Base-by-base conservation (phyloP, 345 rosid species). In the Alliaria petiolata region DNA sequence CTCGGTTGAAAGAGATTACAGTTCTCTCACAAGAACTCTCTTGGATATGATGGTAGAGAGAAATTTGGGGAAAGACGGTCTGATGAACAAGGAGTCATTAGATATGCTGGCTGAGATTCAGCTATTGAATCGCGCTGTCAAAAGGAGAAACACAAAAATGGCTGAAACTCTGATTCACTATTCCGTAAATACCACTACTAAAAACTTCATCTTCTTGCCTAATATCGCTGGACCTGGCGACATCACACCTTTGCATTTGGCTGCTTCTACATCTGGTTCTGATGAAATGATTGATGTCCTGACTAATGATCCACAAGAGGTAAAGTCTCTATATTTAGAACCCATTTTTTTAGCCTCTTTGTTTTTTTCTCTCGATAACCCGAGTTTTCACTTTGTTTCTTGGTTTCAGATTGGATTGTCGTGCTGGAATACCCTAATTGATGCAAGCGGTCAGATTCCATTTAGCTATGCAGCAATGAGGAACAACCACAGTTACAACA, bases 251-350 rank as follows among this genome's bases (percentile, higher is more conserved):
- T 73, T 91, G 36, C 97, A 91, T 80, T 74, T 91, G 66, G 91
- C 93, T 80, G 95, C 97, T 58, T 81, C 78, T 69, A 85, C 83
- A 13, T 80, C 87, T 3, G 83, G 78, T 36, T 87, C 95, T 14
- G 83, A 78, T 7, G 87, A 80, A 67, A 72, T 87, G 71, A 58
- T 91, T 19, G 90, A 91, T 77, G 79, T 83, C 38, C 75, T 91
- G 72, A 91, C 95, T n/a, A 85, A 83, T 84, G 97, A 91, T 55
- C 91, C 93, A 5, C 86, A 70, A 34, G 85, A 80, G 95, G 97
- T 91, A 84, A 19, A 42, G 6, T 46, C 34, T 4, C 2, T 42
- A 34, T 33, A 17, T 59, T 46, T 36, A 42, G 42, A 44, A 25
- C 17, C n/a, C 11, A 60, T 0, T 16, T 9, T 5, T 28, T 44